Percentiles rank a stretch among this genome's conserved stretches.
These are phyloP conservation scores for Cyclotella cryptica DNA, from an alignment of 108 stramenopile species.

Conservation along the genomic window DNA sequence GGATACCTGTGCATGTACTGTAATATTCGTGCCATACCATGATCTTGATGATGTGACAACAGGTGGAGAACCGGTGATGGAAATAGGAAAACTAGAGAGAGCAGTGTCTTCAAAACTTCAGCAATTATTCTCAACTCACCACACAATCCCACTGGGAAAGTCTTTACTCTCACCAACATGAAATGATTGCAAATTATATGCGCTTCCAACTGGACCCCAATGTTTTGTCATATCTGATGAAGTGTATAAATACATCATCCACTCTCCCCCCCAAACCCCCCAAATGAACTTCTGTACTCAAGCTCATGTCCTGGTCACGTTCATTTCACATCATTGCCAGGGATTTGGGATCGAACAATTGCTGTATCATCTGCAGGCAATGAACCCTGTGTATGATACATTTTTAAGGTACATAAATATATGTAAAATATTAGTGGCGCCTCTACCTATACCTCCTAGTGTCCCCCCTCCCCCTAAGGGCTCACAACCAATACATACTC, in stretches of 20 bases:
- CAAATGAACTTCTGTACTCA: conserved; percentile 9
- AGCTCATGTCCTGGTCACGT: conserved; percentile 78
- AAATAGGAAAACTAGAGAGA: conserved; percentile 68
- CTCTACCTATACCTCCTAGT: no score
- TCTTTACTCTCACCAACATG: conserved; percentile 92
- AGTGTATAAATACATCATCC: conserved; percentile 98
- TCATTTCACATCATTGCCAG: conserved; percentile 86
- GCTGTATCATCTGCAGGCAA: conserved; percentile 98
- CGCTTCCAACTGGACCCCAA: conserved; percentile 71
- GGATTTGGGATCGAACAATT: conserved; percentile 92
- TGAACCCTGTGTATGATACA: no score
- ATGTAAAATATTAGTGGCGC: no score
- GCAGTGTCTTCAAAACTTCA: conserved; percentile 86
- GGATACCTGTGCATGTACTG: conserved; percentile 80
- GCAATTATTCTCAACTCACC: conserved; percentile 96
- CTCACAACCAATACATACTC: no score
- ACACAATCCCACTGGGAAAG: conserved; percentile 99
- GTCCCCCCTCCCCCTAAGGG: no score
- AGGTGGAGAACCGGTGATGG: conserved; percentile 89
- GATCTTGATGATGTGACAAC: conserved; percentile 37
- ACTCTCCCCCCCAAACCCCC: conserved; percentile 78
- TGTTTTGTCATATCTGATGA: conserved; percentile 93
- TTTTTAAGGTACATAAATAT: no score
- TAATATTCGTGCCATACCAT: conserved; percentile 67
- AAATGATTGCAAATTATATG: conserved; percentile 83